phyloP scores from a whole-genome alignment of 2,329 filamentous ascomycete species.

The Mariannaea elegans region DNA sequence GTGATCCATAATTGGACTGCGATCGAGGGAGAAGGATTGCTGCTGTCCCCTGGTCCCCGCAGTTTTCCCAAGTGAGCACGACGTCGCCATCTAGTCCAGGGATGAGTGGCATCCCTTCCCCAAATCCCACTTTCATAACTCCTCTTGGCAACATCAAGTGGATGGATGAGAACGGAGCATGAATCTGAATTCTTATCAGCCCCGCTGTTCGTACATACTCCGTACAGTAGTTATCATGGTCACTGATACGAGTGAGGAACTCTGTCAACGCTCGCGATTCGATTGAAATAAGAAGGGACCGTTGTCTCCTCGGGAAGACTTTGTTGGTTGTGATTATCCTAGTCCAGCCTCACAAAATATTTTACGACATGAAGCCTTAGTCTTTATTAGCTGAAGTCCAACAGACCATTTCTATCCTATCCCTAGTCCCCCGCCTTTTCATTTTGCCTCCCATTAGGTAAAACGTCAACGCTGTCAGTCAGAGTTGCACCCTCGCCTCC shows the following conservation, averaged over 20 bases:
- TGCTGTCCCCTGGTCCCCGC: constrained; percentile 13
- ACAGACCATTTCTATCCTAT: background rate
- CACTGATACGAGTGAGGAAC: constrained; percentile 7
- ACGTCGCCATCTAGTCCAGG: background rate
- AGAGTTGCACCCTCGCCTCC: background rate
- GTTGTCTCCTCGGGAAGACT: too few relatives aligned
- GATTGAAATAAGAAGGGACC: constrained; percentile 15
- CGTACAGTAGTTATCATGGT: constrained; percentile 12
- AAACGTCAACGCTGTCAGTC: constrained; percentile 6
- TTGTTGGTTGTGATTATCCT: too few relatives aligned
- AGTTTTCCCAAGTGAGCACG: background rate
- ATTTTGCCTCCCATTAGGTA: constrained; percentile 17
- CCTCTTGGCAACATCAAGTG: constrained; percentile 5
- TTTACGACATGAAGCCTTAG: background rate
- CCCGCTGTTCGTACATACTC: constrained; percentile 17
- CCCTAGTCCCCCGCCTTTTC: background rate
- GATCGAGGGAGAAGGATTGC: constrained; percentile 9
- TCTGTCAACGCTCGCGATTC: background rate
- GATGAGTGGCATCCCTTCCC: background rate
- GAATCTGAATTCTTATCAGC: constrained; percentile 23
- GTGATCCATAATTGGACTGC: constrained; percentile 8
- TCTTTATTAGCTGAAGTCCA: background rate
- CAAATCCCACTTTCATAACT: constrained; percentile 8
- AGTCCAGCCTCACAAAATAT: background rate
- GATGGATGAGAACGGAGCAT: constrained; percentile 8